Conservation (phyloP, 257 asterid genomes). For the Solanum peruvianum region DNA sequence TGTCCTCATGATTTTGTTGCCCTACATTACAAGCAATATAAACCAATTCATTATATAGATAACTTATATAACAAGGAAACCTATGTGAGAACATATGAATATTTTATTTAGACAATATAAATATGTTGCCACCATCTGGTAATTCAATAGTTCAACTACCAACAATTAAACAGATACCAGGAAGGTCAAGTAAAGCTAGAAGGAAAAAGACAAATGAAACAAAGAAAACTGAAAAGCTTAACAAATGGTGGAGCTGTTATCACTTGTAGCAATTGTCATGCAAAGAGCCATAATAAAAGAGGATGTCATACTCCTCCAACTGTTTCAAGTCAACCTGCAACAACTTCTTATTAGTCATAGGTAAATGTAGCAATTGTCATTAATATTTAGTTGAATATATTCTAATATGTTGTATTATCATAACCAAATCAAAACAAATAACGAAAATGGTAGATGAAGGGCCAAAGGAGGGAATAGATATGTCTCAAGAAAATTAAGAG, state of each 20-base stretch:
- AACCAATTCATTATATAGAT: neutral
- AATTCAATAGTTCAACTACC: neutral
- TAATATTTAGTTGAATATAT: neutral
- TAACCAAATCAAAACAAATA: too few species aligned
- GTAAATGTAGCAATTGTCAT: neutral
- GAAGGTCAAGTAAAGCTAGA: neutral
- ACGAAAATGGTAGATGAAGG: too few species aligned
- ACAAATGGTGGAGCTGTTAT: neutral
- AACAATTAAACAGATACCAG: neutral
- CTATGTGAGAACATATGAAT: neutral
- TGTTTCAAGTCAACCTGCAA: neutral
- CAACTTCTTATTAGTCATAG: neutral
- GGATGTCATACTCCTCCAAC: neutral
- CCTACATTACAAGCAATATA: neutral
- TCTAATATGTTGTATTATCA: too few species aligned
- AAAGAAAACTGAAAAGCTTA: neutral
- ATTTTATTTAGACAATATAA: neutral
- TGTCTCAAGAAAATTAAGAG: neutral
- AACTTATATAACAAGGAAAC: neutral
- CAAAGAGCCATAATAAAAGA: neutral
- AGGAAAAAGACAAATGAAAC: neutral
- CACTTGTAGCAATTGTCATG: neutral
- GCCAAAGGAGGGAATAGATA: neutral
- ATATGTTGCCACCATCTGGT: neutral
- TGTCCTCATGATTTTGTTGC: neutral